Conservation (phyloP, 2,329 filamentous ascomycete genomes). For the Zymoseptoria crescenta region DNA sequence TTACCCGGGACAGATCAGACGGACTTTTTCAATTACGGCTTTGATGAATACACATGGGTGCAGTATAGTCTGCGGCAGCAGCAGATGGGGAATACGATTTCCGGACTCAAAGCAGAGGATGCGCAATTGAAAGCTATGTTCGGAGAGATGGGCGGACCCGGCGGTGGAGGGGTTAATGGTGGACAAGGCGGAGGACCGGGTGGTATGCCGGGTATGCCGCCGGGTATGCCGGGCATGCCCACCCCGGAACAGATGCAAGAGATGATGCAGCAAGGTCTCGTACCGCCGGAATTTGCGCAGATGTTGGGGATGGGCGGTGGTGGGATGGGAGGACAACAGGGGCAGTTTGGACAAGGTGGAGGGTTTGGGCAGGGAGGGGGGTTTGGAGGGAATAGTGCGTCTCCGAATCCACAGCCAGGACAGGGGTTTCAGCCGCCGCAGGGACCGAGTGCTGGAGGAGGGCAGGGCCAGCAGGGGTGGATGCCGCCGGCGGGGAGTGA, state of each 20-base stretch:
- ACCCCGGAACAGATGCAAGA: conserved; percentile 50
- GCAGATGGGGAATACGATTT: conserved; percentile 65
- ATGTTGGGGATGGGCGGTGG: conserved; percentile 29
- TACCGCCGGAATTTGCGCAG: conserved; percentile 13
- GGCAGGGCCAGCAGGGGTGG: conserved; percentile 5
- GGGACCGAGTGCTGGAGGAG: conserved; percentile 15
- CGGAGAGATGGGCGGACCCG: conserved; percentile 28
- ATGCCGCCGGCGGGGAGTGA: conserved; percentile 15
- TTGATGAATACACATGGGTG: conserved; percentile 97
- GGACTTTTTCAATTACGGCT: conserved; percentile 98
- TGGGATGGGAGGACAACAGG: conserved; percentile 16
- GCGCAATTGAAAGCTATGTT: conserved; percentile 56
- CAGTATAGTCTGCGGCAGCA: conserved; percentile 88
- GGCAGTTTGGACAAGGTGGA: conserved; percentile 5
- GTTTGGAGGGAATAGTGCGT: conserved; percentile 13
- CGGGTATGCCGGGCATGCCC: conserved; percentile 38
- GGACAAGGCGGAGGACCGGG: conserved; percentile 26
- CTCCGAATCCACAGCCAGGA: conserved; percentile 19
- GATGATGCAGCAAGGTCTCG: conserved; percentile 43
- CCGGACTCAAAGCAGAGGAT: conserved; percentile 66
- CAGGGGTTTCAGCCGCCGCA: conserved; percentile 24
- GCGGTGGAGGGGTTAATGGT: conserved; percentile 14
- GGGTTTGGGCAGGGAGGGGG: conserved; percentile 16
- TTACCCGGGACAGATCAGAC: conserved; percentile 88
- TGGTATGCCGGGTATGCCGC: conserved; percentile 31